These are phyloP conservation scores for Fusarium proliferatum DNA, from an alignment of 2,329 filamentous ascomycete species.

Conservation along the genomic window DNA sequence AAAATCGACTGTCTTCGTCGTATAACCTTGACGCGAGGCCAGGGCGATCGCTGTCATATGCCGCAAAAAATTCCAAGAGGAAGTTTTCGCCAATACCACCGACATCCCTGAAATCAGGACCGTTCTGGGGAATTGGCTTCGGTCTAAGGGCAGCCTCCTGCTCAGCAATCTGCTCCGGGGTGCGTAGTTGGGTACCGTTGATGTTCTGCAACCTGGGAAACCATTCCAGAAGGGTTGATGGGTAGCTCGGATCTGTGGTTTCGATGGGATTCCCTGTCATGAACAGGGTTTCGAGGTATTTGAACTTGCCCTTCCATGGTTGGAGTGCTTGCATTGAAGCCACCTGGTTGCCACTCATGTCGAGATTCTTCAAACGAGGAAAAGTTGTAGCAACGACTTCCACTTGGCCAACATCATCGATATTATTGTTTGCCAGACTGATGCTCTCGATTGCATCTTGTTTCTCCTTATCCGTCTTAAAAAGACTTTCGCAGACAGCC, in stretches of 20 bases:
- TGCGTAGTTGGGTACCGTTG: slow-evolving; percentile 79
- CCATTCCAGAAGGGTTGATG: slow-evolving; percentile 78
- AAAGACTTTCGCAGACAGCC: slow-evolving; percentile 82
- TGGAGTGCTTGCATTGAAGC: slow-evolving; percentile 73
- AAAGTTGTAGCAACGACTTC: slow-evolving; percentile 82
- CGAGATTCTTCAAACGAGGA: slow-evolving; percentile 87
- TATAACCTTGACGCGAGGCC: slow-evolving; percentile 75
- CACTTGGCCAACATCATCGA: slow-evolving; percentile 78
- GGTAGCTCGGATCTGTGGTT: slow-evolving; percentile 67
- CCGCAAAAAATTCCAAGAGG: slow-evolving; percentile 76
- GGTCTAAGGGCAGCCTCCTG: slow-evolving; percentile 61
- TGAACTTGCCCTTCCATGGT: slow-evolving; percentile 83
- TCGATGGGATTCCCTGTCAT: slow-evolving; percentile 82
- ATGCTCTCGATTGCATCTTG: slow-evolving; percentile 84
- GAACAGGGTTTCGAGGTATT: slow-evolving; percentile 81
- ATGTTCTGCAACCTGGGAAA: slow-evolving; percentile 84
- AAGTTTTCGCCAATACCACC: slow-evolving; percentile 80
- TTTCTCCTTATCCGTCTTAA: slow-evolving; percentile 77
- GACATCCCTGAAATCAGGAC: slow-evolving; percentile 79
- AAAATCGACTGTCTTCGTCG: slow-evolving; percentile 80
- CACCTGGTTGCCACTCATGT: slow-evolving; percentile 87
- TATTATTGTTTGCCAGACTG: slow-evolving; percentile 82
- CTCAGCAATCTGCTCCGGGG: slow-evolving; percentile 74
- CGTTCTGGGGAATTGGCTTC: slow-evolving; percentile 69
- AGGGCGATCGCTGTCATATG: slow-evolving; percentile 78